A percentile compares a stretch with the other conserved stretches of the same genome.
These are phyloP conservation scores for Rosa rugosa DNA, from an alignment of 306 rosid species.

Conservation along the genomic window DNA sequence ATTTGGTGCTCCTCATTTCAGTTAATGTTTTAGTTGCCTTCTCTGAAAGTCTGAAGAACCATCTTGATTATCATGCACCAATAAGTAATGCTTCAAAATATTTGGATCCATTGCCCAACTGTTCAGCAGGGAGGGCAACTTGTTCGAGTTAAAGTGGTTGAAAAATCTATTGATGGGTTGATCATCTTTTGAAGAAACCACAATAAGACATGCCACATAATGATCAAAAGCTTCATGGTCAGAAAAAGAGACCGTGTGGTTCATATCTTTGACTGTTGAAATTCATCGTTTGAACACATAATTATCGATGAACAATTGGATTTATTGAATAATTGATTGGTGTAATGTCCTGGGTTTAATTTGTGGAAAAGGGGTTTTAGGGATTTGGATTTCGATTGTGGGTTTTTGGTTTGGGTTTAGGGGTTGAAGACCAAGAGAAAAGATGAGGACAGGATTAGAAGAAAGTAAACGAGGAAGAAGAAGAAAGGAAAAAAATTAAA, in stretches of 20 bases:
- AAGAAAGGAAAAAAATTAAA: too few relatives aligned
- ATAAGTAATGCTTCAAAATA: conserved; percentile 82
- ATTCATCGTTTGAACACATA: too few relatives aligned
- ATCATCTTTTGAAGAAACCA: conserved; percentile 91
- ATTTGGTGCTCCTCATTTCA: conserved; percentile 84
- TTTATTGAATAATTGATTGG: too few relatives aligned
- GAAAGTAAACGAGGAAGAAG: too few relatives aligned
- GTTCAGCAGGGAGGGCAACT: conserved; percentile 81
- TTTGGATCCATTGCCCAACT: conserved; percentile 93
- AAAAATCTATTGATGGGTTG: conserved; percentile 77
- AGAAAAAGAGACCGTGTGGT: conserved; percentile 69
- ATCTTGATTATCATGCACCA: conserved; percentile 93
- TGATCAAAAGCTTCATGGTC: conserved; percentile 99
- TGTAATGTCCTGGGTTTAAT: too few relatives aligned
- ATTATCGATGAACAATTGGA: too few relatives aligned
- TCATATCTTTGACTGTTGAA: too few relatives aligned
- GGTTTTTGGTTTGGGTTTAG: too few relatives aligned
- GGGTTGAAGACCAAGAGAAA: too few relatives aligned
- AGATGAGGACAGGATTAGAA: too few relatives aligned
- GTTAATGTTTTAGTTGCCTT: conserved; percentile 61
- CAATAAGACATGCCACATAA: conserved; percentile 97
- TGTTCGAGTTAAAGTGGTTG: conserved; percentile 69
- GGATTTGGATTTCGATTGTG: too few relatives aligned
- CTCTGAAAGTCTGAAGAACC: conserved; percentile 37
- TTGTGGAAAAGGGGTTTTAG: too few relatives aligned